Base-by-base conservation (phyloP, 2,329 filamentous ascomycete genomes). In the Aspergillus costaricaensis region DNA sequence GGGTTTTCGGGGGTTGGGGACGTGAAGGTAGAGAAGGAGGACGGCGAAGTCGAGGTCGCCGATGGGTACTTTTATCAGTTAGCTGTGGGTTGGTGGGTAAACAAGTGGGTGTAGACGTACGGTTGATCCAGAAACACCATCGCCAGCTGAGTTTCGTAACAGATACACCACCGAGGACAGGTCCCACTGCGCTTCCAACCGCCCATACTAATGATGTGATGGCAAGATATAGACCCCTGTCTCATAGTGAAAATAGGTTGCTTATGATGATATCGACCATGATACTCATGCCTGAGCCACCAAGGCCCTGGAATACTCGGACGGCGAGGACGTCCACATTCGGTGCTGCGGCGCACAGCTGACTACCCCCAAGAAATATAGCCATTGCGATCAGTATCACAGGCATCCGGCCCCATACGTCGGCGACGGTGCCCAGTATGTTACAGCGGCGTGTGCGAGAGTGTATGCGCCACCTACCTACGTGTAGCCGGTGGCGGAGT, bases 111-210 rank as follows among this genome's bases (percentile, higher is more conserved):
- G 30, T 32, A 4, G 27, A 9, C 27, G 9, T 32, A 32, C 30
- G 70, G 44, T 85, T 86, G 66, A 85, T 81, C 75, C 82, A 86
- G 64, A 84, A 85, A 41, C 77, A 79, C 81, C 82, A 85, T 53
- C 82, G 72, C 83, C 82, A 85, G 8, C 73, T 61, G 14, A 68
- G 63, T 41, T 68, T 65, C 47, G 75, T 58, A 2, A 76, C 68
- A 63, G 85, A 82, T 0, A 76, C 76, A 44, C 83, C 83, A 1
- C 83, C 83, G 0, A 86, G 66, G 1, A 86, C 68, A 0, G 84
- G 84, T 0, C 84, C 83, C n/a, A 80, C 71, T 0, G 79, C 79
- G 1, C 81, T 81, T 12, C 82, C 83, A 4, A 85, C 59, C 0
- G 81, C 83, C 83, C 83, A 86, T 43, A 85, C 79, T 0, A 80